Evolutionary conservation across 768 basidiomycete species (phyloP), one percentile per base, ranked within the genome.

Genomic region (Chalciporus pseudorubinellus): DNA sequence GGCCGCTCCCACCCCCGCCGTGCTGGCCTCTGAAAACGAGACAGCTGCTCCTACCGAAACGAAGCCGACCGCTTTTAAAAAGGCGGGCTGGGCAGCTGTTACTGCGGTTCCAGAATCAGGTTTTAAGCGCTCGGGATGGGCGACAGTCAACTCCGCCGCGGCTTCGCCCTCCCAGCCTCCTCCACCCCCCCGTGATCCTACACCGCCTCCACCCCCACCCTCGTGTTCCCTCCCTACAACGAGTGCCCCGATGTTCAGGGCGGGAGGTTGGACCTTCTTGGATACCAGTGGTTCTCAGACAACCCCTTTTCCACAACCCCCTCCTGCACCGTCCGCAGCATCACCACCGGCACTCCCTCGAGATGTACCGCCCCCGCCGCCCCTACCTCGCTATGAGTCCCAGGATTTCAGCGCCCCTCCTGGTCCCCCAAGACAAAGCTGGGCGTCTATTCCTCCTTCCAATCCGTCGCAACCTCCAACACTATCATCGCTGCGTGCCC

Each of bases 181-280:
- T 3, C 42, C 52, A 28, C 52, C 66, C 33, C 45, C 47, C 46
- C 42, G 44, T 7, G 28, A 48, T n/a, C 28, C 60, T 55, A 22
- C 39, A n/a, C 43, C 31, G 16, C 43, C 31, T 39, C 29, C 24
- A 47, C n/a, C 46, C n/a, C 16, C 62, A 39, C 57, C 65, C 3
- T 50, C 57, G 24, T 42, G 52, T 57, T 58, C 56, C 5, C 51
- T 58, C 43, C 39, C 28, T 3, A 22, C 50, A 54, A 33, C 58
- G 52, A 44, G 65, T 10, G 72, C 77, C 21, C 77, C 83, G 16
- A 57, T 71, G 10, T 87, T 85, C 64, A 75, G 82, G 40, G 73
- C 78, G 11, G 84, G 76, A 42, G 86, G 87, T 16, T 87, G 83
- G 81, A 81, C 85, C 9, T 80, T 81, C 31, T 72, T 89, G 21